A percentile compares a stretch with the other conserved stretches of the same genome.
These are phyloP conservation scores for Ophiocordyceps polyrhachis-furcata DNA, from an alignment of 2,329 filamentous ascomycete species.

Conservation along the genomic window DNA sequence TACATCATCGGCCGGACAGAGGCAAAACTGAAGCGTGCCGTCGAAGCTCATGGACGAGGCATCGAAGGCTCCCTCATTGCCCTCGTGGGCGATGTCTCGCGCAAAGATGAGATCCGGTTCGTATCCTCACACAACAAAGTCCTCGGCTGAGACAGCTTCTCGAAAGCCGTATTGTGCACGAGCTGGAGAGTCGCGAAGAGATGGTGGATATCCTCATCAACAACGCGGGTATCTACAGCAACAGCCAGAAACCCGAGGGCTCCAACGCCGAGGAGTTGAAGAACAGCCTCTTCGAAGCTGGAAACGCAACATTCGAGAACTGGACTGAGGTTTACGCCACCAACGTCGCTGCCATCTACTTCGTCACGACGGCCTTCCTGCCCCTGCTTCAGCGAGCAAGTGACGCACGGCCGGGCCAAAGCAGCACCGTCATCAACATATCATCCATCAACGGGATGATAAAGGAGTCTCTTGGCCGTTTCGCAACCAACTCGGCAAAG, in stretches of 20 bases:
- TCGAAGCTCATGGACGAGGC: slow-evolving; percentile 36
- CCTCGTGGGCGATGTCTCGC: slow-evolving; percentile 41
- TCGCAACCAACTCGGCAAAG: slow-evolving; percentile 45
- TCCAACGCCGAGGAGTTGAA: slow-evolving; percentile 33
- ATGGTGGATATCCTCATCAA: slow-evolving; percentile 49
- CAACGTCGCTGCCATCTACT: slow-evolving; percentile 55
- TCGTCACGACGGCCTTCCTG: slow-evolving; percentile 42
- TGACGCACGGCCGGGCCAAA: slow-evolving; percentile 24
- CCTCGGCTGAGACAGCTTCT: neutral
- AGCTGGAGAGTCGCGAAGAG: slow-evolving; percentile 34
- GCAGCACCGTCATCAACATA: slow-evolving; percentile 47
- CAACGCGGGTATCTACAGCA: slow-evolving; percentile 43
- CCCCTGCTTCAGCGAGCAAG: slow-evolving; percentile 38
- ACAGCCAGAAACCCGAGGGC: slow-evolving; percentile 31
- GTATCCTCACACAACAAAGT: slow-evolving; percentile 22
- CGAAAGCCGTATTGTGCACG: slow-evolving; percentile 6
- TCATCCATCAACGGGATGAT: slow-evolving; percentile 46
- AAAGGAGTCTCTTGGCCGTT: slow-evolving; percentile 45
- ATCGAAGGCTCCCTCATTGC: slow-evolving; percentile 36
- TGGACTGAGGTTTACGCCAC: slow-evolving; percentile 59
- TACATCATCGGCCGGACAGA: slow-evolving; percentile 51
- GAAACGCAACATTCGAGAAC: slow-evolving; percentile 37
- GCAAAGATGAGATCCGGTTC: slow-evolving; percentile 36
- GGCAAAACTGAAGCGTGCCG: slow-evolving; percentile 43
- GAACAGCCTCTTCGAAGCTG: slow-evolving; percentile 46